Base-by-base conservation (phyloP, 805 yeast genomes). In the Teunomyces funiuensis region DNA sequence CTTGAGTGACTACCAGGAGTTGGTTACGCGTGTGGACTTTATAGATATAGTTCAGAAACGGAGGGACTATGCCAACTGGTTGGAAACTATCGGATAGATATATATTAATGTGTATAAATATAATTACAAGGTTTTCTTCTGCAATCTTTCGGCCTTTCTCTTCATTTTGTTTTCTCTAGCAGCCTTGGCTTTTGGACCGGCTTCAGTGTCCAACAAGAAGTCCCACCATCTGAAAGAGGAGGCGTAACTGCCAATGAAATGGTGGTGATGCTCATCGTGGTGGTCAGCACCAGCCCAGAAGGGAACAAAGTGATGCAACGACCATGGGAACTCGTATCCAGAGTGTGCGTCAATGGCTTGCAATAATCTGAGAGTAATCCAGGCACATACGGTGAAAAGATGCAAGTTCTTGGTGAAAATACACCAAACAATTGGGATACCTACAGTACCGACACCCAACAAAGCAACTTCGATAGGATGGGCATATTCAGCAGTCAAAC, bases 261-360 rank as follows among this genome's bases (percentile, higher is more conserved):
- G 89, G 63, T 87, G 95, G 65, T 91, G 99, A 63, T 91, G 99
- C 67, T 87, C 87, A 66, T 91, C 99, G 63, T 91, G 98, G 67
- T 91, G 98, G 58, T 87, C 97, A 16, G 97, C 97, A 51, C 98
- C 98, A 3, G 97, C 96, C 97, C 98, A 90, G 69, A 93, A 79
- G 37, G 97, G 97, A 46, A 91, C 62, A 67, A 91, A 81, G 61
- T 89, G 88, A 69, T 88, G 93, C 59, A 91, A 75, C 4, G 97
- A 88, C 88, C 95, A 83, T 49, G 99, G 98, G 80, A 91, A 91
- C 63, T 91, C 98, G 67, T 91, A 93, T 44, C 98, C 99, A 9
- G 97, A 89, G 66, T 91, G 99, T 18, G 97, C 85, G 63, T 91
- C 99, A 44, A 91, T 91, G 19, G 99, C 99, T 75, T 91, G 99